These are phyloP conservation scores for Bipolaris bicolor DNA, from an alignment of 2,329 filamentous ascomycete genomes.

Conservation along the genomic window DNA sequence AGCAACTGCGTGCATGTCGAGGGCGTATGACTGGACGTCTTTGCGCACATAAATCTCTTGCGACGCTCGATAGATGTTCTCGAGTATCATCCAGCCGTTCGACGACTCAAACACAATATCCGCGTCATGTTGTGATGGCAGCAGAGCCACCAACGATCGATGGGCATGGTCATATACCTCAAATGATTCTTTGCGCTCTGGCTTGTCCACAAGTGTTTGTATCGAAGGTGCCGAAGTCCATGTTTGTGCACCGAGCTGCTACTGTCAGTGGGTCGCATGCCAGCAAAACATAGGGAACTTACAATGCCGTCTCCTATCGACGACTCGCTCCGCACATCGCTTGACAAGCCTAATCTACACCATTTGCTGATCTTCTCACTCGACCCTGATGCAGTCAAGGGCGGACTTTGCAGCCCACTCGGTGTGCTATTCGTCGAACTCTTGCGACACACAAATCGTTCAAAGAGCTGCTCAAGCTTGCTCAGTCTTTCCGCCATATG, in stretches of 20 bases:
- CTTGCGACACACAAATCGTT: constrained; percentile 46
- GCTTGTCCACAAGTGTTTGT: constrained; percentile 29
- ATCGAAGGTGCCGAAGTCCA: constrained; percentile 43
- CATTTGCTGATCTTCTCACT: constrained; percentile 30
- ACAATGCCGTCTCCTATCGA: constrained; percentile 43
- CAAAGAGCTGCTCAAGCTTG: constrained; percentile 46
- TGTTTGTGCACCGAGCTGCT: constrained; percentile 37
- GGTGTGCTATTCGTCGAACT: constrained; percentile 16
- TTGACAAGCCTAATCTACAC: constrained; percentile 27
- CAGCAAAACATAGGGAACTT: constrained; percentile 16
- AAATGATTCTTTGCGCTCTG: constrained; percentile 11
- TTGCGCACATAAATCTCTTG: constrained; percentile 39
- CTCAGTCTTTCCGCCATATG: constrained; percentile 42
- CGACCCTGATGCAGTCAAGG: constrained; percentile 22
- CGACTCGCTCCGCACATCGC: constrained; percentile 34
- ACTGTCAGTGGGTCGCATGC: constrained; percentile 14
- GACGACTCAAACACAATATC: constrained; percentile 46
- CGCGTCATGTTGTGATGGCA: constrained; percentile 46
- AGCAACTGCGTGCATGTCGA: constrained; percentile 40
- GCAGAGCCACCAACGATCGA: constrained; percentile 31
- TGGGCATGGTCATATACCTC: constrained; percentile 27
- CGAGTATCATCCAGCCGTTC: constrained; percentile 46
- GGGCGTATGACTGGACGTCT: constrained; percentile 41
- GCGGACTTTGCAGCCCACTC: constrained; percentile 27
- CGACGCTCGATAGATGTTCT: constrained; percentile 37